Percentiles rank a stretch among this genome's conserved stretches.
These are phyloP conservation scores for Syzygium jambos DNA, from an alignment of 345 rosid species.

Conservation along the genomic window DNA sequence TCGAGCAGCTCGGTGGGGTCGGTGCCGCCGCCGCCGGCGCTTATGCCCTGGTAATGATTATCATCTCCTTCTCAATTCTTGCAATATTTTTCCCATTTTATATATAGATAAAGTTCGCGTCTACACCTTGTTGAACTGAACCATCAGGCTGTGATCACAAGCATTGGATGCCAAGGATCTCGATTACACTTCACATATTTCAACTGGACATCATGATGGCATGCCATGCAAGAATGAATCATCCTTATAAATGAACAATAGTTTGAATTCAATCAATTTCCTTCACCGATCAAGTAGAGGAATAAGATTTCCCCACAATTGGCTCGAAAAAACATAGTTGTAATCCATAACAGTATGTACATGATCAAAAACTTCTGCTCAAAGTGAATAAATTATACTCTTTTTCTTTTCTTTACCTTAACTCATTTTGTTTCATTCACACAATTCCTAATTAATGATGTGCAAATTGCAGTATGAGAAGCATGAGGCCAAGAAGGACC, in stretches of 20 bases:
- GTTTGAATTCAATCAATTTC: not conserved
- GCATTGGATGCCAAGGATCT: not conserved
- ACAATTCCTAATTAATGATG: not conserved
- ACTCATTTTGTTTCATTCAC: not conserved
- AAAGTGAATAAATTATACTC: not conserved
- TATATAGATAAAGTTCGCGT: not conserved
- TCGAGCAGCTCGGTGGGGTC: slow-evolving; percentile 35
- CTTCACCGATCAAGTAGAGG: not conserved
- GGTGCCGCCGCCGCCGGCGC: slow-evolving; percentile 37
- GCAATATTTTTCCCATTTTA: not conserved
- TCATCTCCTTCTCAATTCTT: not conserved
- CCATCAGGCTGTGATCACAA: not conserved
- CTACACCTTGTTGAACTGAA: not conserved
- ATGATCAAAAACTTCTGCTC: not conserved
- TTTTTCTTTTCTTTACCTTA: not conserved
- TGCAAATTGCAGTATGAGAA: slow-evolving; percentile 28
- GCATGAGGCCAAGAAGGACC: slow-evolving; percentile 40
- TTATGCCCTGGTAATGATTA: slow-evolving; percentile 36
- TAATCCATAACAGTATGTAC: not conserved
- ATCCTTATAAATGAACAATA: not conserved
- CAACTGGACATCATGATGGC: not conserved
- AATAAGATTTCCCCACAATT: not conserved
- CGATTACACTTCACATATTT: not conserved
- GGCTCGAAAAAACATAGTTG: not conserved
- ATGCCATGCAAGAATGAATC: not conserved